Conservation (phyloP, 352 stramenopile genomes). For the Pythium aristosporum region DNA sequence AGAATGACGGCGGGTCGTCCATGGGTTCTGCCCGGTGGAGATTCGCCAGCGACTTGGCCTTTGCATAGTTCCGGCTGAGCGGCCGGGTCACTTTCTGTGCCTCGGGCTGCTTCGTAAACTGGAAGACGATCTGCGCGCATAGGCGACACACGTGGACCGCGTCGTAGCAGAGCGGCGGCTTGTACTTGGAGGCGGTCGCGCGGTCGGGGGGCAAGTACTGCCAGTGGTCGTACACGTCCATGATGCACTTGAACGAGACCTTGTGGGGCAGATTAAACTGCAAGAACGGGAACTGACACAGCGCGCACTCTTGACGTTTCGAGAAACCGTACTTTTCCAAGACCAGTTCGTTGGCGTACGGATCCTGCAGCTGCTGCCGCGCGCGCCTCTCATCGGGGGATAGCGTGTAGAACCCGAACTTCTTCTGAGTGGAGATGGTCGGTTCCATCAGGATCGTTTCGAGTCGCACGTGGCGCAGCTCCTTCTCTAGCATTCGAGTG, state of each 20-base stretch:
- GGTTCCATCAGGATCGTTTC: constrained; percentile 36
- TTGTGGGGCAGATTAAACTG: constrained; percentile 58
- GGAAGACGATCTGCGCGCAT: constrained; percentile 68
- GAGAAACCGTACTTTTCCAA: constrained; percentile 61
- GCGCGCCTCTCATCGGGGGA: constrained; percentile 22
- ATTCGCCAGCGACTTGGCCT: constrained; percentile 23
- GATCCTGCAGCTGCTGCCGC: constrained; percentile 31
- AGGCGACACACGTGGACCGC: constrained; percentile 70
- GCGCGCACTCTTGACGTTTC: constrained; percentile 58
- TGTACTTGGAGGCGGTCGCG: constrained; percentile 48
- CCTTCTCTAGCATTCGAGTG: constrained; percentile 46
- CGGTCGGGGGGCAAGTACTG: constrained; percentile 48
- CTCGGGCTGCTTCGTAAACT: constrained; percentile 39
- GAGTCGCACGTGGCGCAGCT: constrained; percentile 47
- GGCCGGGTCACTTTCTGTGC: constrained; percentile 12
- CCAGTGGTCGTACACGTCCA: constrained; percentile 70
- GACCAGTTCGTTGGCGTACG: constrained; percentile 50
- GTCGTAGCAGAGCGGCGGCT: constrained; percentile 66
- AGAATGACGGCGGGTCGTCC: constrained; percentile 28
- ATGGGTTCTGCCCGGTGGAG: not conserved
- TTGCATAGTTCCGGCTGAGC: constrained; percentile 20
- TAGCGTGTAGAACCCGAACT: constrained; percentile 29
- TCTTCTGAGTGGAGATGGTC: constrained; percentile 19
- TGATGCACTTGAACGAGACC: constrained; percentile 79
- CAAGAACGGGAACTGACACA: constrained; percentile 59